Conservation (phyloP, 768 basidiomycete genomes). For the Amylocystis lapponica region DNA sequence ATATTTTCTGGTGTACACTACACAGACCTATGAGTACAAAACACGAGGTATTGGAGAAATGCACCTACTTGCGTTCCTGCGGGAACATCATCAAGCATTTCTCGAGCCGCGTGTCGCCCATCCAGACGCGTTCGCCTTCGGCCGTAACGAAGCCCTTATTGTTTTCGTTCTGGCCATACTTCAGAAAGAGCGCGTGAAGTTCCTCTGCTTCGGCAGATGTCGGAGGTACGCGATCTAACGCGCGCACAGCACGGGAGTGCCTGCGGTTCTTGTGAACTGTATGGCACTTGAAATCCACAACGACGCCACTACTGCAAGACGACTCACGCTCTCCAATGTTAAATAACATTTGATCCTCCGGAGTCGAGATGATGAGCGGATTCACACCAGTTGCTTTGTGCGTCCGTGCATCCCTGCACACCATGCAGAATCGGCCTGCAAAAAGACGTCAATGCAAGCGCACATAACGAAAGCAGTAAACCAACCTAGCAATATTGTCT, state of each 20-base stretch:
- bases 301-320: not conserved
- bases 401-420: slow-evolving; percentile 66
- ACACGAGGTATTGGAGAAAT: not conserved
- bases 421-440: slow-evolving; percentile 84
- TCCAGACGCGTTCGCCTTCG: slow-evolving; percentile 51
- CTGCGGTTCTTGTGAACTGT: slow-evolving; percentile 61
- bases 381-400: slow-evolving; percentile 60
- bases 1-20: slow-evolving; percentile 78
- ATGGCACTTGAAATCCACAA: not conserved
- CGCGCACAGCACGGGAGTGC: slow-evolving; percentile 44
- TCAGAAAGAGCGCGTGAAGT: slow-evolving; percentile 65
- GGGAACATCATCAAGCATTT: slow-evolving; percentile 79
- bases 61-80: slow-evolving; percentile 70
- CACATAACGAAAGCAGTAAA: not conserved
- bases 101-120: slow-evolving; percentile 62
- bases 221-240: slow-evolving; percentile 69
- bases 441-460: not conserved
- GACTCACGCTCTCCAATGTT: slow-evolving; percentile 63
- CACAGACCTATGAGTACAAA: not conserved
- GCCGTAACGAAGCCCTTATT: slow-evolving; percentile 27
- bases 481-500: slow-evolving; percentile 64
- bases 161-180: slow-evolving; percentile 37
- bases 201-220: slow-evolving; percentile 59
- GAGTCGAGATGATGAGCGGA: slow-evolving; percentile 48
- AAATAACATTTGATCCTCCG: slow-evolving; percentile 58